Conservation (phyloP, 2,329 filamentous ascomycete species). For the Arthrobotrys iridis region DNA sequence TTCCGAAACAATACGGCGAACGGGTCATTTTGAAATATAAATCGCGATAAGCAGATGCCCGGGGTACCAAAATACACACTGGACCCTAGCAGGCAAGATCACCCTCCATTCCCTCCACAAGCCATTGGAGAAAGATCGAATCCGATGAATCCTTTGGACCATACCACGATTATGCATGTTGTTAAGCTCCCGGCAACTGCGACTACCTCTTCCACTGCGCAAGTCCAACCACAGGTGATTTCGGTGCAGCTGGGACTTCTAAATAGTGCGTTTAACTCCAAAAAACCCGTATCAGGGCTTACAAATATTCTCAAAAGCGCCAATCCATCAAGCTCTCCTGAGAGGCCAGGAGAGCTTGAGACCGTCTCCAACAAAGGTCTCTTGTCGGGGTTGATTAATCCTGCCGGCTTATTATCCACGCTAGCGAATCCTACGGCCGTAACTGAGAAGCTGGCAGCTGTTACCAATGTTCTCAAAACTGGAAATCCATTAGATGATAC, state of each 20-base stretch:
- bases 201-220: background rate
- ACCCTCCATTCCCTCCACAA: slow-evolving; percentile 16
- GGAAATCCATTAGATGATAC: slow-evolving; percentile 23
- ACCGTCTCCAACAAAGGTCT: slow-evolving; percentile 15
- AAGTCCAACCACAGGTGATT: slow-evolving; percentile 6
- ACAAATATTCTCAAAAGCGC: slow-evolving; percentile 7
- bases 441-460: slow-evolving; percentile 33
- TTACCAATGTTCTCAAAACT: slow-evolving; percentile 36
- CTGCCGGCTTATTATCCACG: background rate
- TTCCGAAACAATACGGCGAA: too few relatives aligned
- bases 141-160: slow-evolving; percentile 4
- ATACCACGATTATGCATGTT: background rate
- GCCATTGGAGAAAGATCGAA: background rate
- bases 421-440: slow-evolving; percentile 22
- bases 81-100: background rate
- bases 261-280: slow-evolving; percentile 17
- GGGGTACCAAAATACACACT: slow-evolving; percentile 30
- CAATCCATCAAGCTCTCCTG: background rate
- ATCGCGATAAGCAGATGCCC: slow-evolving; percentile 16
- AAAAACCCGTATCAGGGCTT: slow-evolving; percentile 23
- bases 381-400: slow-evolving; percentile 12
- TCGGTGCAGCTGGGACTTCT: slow-evolving; percentile 29
- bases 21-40: too few relatives aligned
- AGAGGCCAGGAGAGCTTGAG: background rate
- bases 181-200: slow-evolving; percentile 37